Conservation (phyloP, 331 rosid genomes). For the Malus hybrid region DNA sequence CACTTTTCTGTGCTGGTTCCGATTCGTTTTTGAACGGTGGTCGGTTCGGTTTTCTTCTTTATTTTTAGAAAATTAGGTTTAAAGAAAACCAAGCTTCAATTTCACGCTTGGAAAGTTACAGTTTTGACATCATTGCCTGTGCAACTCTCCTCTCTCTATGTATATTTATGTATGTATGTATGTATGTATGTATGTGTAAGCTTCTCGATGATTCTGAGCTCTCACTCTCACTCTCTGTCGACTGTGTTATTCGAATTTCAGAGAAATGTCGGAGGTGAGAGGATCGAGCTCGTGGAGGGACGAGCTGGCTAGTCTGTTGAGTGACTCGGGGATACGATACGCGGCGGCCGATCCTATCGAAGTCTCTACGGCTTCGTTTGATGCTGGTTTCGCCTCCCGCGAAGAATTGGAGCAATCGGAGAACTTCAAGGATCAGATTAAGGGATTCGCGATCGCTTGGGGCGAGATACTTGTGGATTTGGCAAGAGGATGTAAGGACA, state of each 20-base stretch:
- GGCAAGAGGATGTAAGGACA: conserved; percentile 72
- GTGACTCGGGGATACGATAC: conserved; percentile 35
- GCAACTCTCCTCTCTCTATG: background rate
- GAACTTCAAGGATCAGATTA: conserved; percentile 72
- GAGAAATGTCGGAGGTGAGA: conserved; percentile 56
- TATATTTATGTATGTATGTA: background rate
- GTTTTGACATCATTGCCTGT: conserved; percentile 12
- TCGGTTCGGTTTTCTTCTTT: conserved; percentile 15
- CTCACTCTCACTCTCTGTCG: background rate
- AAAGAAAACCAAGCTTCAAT: conserved; percentile 22
- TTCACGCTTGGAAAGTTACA: conserved; percentile 35
- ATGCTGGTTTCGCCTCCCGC: conserved; percentile 10
- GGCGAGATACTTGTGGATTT: conserved; percentile 81
- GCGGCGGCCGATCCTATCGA: conserved; percentile 30
- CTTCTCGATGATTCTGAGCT: conserved; percentile 2
- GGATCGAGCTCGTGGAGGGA: conserved; percentile 57
- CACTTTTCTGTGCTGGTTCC: background rate
- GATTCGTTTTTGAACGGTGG: conserved; percentile 35
- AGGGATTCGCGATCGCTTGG: conserved; percentile 85
- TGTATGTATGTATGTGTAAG: background rate
- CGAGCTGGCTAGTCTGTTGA: conserved; percentile 58
- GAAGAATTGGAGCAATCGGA: conserved; percentile 47
- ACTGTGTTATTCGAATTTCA: background rate
- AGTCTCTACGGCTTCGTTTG: conserved; percentile 30
- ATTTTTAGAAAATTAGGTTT: background rate